Conservation (phyloP, 768 basidiomycete species). For the Hydnomerulius pinastri region DNA sequence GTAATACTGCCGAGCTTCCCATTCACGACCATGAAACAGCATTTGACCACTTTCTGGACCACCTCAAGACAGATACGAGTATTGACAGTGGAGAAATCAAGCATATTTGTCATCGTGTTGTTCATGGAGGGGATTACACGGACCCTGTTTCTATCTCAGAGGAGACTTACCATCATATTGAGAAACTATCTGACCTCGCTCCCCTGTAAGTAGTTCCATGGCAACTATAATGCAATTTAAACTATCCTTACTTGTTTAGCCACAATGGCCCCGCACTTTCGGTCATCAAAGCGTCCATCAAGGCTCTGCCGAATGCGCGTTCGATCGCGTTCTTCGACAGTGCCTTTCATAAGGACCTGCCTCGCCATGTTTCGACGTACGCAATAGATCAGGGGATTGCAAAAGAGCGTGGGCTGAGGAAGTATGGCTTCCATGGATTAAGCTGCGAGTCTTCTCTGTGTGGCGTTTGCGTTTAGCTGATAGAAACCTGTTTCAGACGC, state of each 20-base stretch:
- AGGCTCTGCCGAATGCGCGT: conserved; percentile 61
- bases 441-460: conserved; percentile 47
- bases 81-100: conserved; percentile 47
- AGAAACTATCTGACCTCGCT: conserved; percentile 75
- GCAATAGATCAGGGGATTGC: conserved; percentile 69
- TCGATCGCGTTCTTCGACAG: conserved; percentile 91
- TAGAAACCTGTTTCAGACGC: conserved; percentile 43
- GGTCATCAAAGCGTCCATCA: conserved; percentile 61
- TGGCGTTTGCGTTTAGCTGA: background rate
- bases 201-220: conserved; percentile 58
- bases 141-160: conserved; percentile 69
- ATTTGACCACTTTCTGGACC: conserved; percentile 59
- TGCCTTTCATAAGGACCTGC: conserved; percentile 78
- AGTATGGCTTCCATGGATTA: conserved; percentile 92
- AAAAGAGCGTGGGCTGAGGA: conserved; percentile 66
- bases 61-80: conserved; percentile 41
- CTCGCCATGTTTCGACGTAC: conserved; percentile 75
- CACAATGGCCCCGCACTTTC: conserved; percentile 65
- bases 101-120: conserved; percentile 75
- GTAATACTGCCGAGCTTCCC: conserved; percentile 29
- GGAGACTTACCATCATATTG: conserved; percentile 70
- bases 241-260: conserved; percentile 28
- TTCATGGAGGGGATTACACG: conserved; percentile 84
- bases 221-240: background rate
- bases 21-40: conserved; percentile 63